phyloP scores from a whole-genome alignment of 495 filamentous ascomycete genomes.

The Immersiella caudata region DNA sequence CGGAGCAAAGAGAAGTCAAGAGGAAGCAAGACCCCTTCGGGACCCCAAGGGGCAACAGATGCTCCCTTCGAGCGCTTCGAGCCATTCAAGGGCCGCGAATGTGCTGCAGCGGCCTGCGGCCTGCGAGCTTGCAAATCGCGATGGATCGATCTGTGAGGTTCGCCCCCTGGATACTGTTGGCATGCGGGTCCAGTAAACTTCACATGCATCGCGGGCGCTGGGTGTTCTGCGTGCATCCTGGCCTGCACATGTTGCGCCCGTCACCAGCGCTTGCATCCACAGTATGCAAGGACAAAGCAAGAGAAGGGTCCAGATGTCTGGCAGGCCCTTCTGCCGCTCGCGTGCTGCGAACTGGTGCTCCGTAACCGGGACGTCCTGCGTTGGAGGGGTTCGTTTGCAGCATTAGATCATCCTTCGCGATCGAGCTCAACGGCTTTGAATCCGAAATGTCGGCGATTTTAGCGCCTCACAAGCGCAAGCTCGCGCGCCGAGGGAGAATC shows the following conservation, averaged over 20 bases:
- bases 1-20: background rate
- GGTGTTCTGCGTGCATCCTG: background rate
- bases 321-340: background rate
- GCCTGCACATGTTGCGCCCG: background rate
- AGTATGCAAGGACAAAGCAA: background rate
- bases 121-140: background rate
- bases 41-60: background rate
- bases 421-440: background rate
- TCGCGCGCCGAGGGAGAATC: background rate
- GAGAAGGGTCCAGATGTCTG: conserved; percentile 4
- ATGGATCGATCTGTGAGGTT: conserved; percentile 4
- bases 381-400: background rate
- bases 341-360: background rate
- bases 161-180: background rate
- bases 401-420: background rate
- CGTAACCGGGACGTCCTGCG: background rate
- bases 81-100: background rate
- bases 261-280: background rate
- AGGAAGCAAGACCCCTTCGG: background rate
- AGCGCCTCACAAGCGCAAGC: conserved; percentile 1
- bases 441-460: background rate
- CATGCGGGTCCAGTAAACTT: background rate
- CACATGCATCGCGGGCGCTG: background rate
- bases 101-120: background rate
- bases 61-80: background rate